Conservation (phyloP, 495 filamentous ascomycete genomes). For the Copromyces sp. region DNA sequence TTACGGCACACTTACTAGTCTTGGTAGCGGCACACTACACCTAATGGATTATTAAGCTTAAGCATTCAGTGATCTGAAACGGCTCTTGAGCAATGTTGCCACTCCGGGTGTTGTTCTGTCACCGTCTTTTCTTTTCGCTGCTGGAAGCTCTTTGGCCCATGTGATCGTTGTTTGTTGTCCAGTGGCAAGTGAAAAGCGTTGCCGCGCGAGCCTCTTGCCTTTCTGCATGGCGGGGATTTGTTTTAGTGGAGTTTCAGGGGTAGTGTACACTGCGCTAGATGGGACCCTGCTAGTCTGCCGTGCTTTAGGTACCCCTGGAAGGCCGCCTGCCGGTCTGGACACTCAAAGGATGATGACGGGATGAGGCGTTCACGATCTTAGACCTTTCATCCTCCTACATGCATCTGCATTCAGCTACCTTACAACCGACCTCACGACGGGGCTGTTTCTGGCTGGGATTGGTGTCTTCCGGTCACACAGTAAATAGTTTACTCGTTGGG, state of each 20-base stretch:
- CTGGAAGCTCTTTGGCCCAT: neutral
- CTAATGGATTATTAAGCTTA: neutral
- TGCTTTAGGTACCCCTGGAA: neutral
- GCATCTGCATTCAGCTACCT: neutral
- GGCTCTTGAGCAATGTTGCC: neutral
- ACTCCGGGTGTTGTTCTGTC: neutral
- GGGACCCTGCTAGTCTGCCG: neutral
- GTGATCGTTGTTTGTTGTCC: neutral
- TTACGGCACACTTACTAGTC: neutral
- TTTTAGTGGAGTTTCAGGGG: neutral
- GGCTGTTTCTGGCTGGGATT: neutral
- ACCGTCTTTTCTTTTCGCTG: neutral
- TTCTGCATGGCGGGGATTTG: neutral
- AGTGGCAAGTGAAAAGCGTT: neutral
- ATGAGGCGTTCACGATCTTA: neutral
- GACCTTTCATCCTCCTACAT: neutral
- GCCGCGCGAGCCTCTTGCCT: neutral
- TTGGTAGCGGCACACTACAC: neutral
- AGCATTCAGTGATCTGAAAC: neutral
- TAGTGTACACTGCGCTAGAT: neutral
- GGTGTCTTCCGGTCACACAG: neutral
- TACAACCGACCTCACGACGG: neutral
- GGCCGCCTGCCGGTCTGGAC: neutral
- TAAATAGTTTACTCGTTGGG: neutral
- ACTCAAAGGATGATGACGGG: neutral